Conservation (phyloP, 805 yeast species). For the Ogataea kodamae region DNA sequence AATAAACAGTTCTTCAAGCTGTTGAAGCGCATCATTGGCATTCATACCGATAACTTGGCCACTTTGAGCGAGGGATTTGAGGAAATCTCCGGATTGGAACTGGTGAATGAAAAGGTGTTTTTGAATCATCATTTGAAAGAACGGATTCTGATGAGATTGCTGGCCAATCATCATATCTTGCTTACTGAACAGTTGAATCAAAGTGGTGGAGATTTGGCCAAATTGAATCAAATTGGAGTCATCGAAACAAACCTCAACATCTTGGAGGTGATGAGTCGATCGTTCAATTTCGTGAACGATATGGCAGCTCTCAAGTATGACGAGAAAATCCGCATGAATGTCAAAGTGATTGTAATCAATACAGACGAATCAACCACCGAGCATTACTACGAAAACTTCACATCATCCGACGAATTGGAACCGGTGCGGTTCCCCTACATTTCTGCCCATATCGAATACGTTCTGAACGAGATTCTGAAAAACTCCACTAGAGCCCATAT, state of each 20-base stretch:
- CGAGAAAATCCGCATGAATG: slow-evolving; percentile 55
- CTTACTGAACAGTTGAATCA: slow-evolving; percentile 44
- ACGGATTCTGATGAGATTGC: slow-evolving; percentile 79
- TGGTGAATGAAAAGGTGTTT: slow-evolving; percentile 38
- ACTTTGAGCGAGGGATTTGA: slow-evolving; percentile 76
- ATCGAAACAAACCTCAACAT: slow-evolving; percentile 67
- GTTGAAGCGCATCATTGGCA: slow-evolving; percentile 57
- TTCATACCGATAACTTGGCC: slow-evolving; percentile 83
- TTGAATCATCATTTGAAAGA: slow-evolving; percentile 76
- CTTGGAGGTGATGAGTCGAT: slow-evolving; percentile 55
- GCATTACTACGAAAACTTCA: slow-evolving; percentile 33
- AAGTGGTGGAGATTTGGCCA: slow-evolving; percentile 34
- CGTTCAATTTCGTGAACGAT: slow-evolving; percentile 75
- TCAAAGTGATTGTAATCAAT: slow-evolving; percentile 40
- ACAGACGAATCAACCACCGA: slow-evolving; percentile 30
- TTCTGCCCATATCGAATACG: slow-evolving; percentile 83
- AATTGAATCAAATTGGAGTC: slow-evolving; percentile 52
- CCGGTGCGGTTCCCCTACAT: slow-evolving; percentile 70
- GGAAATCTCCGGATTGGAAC: slow-evolving; percentile 41
- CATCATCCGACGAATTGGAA: slow-evolving; percentile 17
- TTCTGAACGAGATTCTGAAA: slow-evolving; percentile 80
- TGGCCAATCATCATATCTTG: slow-evolving; percentile 81
- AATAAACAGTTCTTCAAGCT: slow-evolving; percentile 51
- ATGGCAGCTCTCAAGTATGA: slow-evolving; percentile 83
- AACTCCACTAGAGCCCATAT: slow-evolving; percentile 87